Conservation (phyloP, 1,284 basidiomycete genomes). For the Malassezia furfur region DNA sequence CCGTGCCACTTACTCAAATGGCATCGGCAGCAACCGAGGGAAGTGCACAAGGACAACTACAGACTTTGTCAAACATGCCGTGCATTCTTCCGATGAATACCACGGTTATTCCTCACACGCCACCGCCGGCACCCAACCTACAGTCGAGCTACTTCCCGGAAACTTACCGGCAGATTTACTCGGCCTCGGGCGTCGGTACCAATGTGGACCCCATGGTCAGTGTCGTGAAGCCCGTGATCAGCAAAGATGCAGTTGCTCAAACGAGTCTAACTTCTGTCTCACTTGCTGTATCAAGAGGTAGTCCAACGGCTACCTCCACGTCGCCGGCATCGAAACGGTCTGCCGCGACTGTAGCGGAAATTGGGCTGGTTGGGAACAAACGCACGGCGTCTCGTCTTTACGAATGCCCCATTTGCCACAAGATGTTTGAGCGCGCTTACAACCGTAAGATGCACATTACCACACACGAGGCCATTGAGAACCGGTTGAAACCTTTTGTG, state of each 20-base stretch:
- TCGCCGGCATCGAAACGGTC: neutral
- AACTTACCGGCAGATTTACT: neutral
- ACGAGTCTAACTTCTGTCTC: conserved; percentile 4
- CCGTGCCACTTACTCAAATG: conserved; percentile 11
- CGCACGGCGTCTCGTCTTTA: neutral
- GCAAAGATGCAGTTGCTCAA: conserved; percentile 1
- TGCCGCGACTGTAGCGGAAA: neutral
- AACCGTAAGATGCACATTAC: conserved; percentile 17
- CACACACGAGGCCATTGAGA: conserved; percentile 17
- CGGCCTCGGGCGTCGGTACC: neutral
- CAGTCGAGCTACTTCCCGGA: neutral
- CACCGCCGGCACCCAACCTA: neutral
- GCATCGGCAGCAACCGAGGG: neutral
- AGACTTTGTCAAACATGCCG: conserved; percentile 3
- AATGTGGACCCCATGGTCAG: conserved; percentile 1
- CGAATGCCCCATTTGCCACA: conserved; percentile 16
- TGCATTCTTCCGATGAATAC: conserved; percentile 3
- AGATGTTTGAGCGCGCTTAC: conserved; percentile 17
- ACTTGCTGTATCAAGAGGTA: conserved; percentile 1
- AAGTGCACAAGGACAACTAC: neutral
- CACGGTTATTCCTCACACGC: neutral
- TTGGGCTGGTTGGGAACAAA: conserved; percentile 1
- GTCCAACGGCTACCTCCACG: neutral
- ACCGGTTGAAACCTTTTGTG: conserved; percentile 12
- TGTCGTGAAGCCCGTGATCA: conserved; percentile 10